A percentile compares a stretch with the other conserved stretches of the same genome.
Evolutionary conservation across 1,284 basidiomycete genomes (phyloP).

Genomic region (Ustilago trichophora): DNA sequence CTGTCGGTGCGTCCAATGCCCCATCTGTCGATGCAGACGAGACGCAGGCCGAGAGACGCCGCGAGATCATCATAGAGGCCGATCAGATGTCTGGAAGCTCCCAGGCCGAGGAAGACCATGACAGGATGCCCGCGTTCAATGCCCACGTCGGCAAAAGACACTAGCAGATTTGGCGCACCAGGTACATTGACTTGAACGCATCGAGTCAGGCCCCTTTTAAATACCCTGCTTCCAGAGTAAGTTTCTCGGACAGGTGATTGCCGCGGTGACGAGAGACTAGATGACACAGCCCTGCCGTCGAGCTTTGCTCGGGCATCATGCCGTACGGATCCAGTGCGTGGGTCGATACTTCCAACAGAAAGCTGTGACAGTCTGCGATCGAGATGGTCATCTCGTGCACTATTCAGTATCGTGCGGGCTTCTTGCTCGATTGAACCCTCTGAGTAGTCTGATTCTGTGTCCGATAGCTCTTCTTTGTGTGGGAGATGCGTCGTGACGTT

Average conservation of each 20-base stretch:
- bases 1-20: conserved; percentile 85
- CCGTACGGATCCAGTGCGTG: background rate
- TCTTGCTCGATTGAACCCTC: conserved; percentile 24
- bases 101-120: conserved; percentile 88
- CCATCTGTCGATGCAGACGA: conserved; percentile 97
- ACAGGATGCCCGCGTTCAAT: conserved; percentile 82
- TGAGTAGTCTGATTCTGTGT: conserved; percentile 10
- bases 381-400: background rate
- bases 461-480: background rate
- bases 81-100: conserved; percentile 91
- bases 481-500: background rate
- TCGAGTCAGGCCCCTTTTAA: conserved; percentile 84
- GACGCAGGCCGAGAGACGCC: conserved; percentile 79
- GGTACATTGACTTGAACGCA: conserved; percentile 79
- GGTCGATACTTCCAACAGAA: background rate
- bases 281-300: background rate
- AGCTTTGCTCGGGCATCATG: background rate
- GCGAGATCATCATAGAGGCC: conserved; percentile 97
- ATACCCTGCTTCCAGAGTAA: conserved; percentile 29
- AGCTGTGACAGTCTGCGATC: conserved; percentile 4
- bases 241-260: background rate
- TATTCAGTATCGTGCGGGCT: conserved; percentile 14
- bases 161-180: conserved; percentile 79
- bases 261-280: background rate
- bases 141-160: conserved; percentile 92